These are phyloP conservation scores for Suillus occidentalis DNA, from an alignment of 768 basidiomycete species.

Conservation along the genomic window DNA sequence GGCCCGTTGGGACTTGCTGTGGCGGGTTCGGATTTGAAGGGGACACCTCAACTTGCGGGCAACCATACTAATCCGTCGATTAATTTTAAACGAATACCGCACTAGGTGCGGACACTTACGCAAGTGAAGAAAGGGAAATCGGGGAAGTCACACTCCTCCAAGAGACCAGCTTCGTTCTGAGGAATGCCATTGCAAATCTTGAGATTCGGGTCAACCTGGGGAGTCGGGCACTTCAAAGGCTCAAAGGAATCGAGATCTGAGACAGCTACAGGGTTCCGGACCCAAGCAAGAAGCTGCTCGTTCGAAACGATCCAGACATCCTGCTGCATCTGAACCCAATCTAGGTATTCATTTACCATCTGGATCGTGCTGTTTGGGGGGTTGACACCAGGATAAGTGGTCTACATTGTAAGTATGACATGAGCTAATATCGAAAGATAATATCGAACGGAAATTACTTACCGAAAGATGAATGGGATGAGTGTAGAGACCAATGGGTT, in stretches of 20 bases:
- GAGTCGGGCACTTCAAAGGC: conserved; percentile 64
- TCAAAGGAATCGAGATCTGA: conserved; percentile 53
- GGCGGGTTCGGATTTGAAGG: conserved; percentile 65
- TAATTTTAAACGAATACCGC: not conserved
- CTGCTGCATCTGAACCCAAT: conserved; percentile 73
- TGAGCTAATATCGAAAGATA: conserved; percentile 1
- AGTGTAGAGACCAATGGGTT: conserved; percentile 79
- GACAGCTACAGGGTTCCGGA: conserved; percentile 64
- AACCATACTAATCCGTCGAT: conserved; percentile 59
- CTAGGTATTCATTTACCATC: conserved; percentile 79
- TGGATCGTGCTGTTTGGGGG: conserved; percentile 53
- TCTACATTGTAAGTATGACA: conserved; percentile 30
- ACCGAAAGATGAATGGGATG: conserved; percentile 79
- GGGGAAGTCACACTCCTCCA: conserved; percentile 60
- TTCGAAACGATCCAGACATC: conserved; percentile 78
- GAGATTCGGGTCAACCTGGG: conserved; percentile 49
- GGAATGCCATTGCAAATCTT: conserved; percentile 82
- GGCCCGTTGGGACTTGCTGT: conserved; percentile 49
- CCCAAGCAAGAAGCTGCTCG: conserved; percentile 73
- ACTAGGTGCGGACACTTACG: conserved; percentile 40
- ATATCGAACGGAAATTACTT: not conserved
- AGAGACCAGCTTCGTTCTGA: conserved; percentile 59
- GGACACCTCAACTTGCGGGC: conserved; percentile 55
- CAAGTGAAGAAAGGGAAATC: conserved; percentile 83
- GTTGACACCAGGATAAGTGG: conserved; percentile 59